Evolutionary conservation across 2,329 filamentous ascomycete genomes (phyloP).

Genomic region (Lecanicillium sp.): DNA sequence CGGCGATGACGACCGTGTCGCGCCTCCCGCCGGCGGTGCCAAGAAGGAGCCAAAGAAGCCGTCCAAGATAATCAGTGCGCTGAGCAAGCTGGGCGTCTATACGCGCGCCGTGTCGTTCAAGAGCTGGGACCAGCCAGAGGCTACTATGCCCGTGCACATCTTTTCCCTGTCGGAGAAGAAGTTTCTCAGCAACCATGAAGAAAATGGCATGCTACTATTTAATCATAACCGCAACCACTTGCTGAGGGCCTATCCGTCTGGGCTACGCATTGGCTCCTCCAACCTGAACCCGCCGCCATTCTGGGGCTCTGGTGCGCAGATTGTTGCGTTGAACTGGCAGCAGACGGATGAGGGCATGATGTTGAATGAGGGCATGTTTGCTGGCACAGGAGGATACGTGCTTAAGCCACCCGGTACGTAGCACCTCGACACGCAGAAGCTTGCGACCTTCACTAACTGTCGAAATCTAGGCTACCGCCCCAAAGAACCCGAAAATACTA

Average conservation of each 20-base stretch:
- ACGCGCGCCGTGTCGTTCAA: constrained; percentile 79
- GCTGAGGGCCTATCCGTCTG: constrained; percentile 84
- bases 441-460: constrained; percentile 21
- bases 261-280: constrained; percentile 71
- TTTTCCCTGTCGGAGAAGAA: constrained; percentile 59
- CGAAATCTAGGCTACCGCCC: constrained; percentile 14
- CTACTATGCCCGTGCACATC: constrained; percentile 57
- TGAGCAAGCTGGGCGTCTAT: constrained; percentile 75
- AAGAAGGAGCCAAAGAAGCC: constrained; percentile 31
- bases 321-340: constrained; percentile 93
- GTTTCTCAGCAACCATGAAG: constrained; percentile 53
- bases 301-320: constrained; percentile 84
- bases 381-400: constrained; percentile 74
- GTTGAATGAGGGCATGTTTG: constrained; percentile 91
- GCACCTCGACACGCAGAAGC: background rate
- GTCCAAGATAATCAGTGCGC: constrained; percentile 60
- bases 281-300: constrained; percentile 80
- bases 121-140: constrained; percentile 64
- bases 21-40: constrained; percentile 33
- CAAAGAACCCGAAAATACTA: constrained; percentile 13
- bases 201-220: constrained; percentile 51
- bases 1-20: constrained; percentile 27
- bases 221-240: constrained; percentile 74
- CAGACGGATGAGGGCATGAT: constrained; percentile 88
- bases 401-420: constrained; percentile 65